Evolutionary conservation across 768 basidiomycete species (phyloP).

Genomic region (Sarcodon aspratus): DNA sequence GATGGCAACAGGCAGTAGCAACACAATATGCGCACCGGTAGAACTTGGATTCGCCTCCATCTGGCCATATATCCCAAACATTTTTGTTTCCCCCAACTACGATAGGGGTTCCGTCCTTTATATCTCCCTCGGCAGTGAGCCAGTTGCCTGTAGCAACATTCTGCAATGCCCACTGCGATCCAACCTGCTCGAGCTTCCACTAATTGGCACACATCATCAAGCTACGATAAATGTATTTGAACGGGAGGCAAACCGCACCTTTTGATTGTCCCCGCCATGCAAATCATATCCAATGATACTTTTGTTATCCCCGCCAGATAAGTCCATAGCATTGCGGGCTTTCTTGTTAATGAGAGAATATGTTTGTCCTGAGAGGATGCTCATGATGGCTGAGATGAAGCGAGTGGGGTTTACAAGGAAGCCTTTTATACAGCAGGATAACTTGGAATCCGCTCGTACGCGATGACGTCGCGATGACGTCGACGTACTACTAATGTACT

Average conservation of each 20-base stretch:
- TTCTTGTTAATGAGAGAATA: constrained; percentile 42
- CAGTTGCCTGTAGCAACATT: constrained; percentile 28
- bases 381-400: neutral
- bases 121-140: constrained; percentile 26
- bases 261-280: constrained; percentile 36
- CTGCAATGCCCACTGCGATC: constrained; percentile 26
- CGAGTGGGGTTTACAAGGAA: no score
- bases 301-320: constrained; percentile 39
- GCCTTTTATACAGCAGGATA: no score
- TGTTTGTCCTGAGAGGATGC: constrained; percentile 20
- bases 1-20: neutral
- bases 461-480: no score
- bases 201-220: neutral
- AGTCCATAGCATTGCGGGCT: constrained; percentile 39
- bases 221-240: neutral
- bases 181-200: constrained; percentile 33
- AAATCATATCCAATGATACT: constrained; percentile 38
- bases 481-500: no score
- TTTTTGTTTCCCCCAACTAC: constrained; percentile 24
- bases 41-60: constrained; percentile 22
- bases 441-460: no score
- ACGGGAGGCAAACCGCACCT: constrained; percentile 18
- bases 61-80: constrained; percentile 41
- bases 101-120: constrained; percentile 17
- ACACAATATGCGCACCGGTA: constrained; percentile 27